Base-by-base conservation (phyloP, 1,139 yeast genomes). In the Ogataea hybrid region DNA sequence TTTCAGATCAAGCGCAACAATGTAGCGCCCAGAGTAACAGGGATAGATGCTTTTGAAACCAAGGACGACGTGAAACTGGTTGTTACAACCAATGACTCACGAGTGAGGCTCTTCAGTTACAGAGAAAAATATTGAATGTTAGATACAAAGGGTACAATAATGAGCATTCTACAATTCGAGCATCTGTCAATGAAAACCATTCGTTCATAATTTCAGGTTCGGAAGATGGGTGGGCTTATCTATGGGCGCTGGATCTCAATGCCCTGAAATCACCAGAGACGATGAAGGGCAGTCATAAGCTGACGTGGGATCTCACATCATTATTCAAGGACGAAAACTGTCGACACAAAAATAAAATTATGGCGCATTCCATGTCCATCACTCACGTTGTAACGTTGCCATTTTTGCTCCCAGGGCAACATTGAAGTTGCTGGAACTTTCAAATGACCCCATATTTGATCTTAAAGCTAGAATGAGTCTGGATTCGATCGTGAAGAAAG, bases 391-490 rank as follows among this genome's bases (percentile, higher is more conserved):
- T 18, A 88, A 92, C 35, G 80, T 77, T 16, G 92, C 95, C 0
- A 56, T 79, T 1, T 79, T 88, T 65, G 96, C 95, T 0, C 97
- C 97, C 0, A 67, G 75, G n/a, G 68, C 69, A 3, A 82, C 96
- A 0, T 72, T 77, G 45, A 79, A 77, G 44, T 66, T 84, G 12
- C 63, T 89, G 39, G 81, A 83, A 37, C 67, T 81, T 32, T 83
- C 95, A 1, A 84, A 84, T 56, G 97, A 89, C 58, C 78, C 85
- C 4, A 77, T 89, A 3, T 88, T 74, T 58, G 95, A 86, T 48
- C 62, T 85, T 45, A 69, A 71, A 31, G 63, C 59, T 28, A 65
- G 65, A 30, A 63, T 63, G 34, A 39, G 37, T 11, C 38, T 37
- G 53, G 34, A 45, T 20, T 16, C 25, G 20, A 40, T 34, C 12